phyloP scores from a whole-genome alignment of 371 early-diverging fungal genomes.

The Actinomortierella ambigua region DNA sequence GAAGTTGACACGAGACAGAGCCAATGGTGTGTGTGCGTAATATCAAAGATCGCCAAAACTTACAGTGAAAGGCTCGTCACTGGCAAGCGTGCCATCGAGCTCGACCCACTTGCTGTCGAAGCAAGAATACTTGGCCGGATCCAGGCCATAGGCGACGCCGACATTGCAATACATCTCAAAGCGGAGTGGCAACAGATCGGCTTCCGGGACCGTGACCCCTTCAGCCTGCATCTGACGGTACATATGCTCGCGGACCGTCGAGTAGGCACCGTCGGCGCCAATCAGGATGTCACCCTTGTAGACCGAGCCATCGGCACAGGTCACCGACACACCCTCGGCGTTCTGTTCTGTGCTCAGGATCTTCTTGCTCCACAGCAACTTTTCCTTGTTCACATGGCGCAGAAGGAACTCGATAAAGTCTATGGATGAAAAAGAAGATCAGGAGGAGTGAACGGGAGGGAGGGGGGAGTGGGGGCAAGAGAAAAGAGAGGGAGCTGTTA shows the following conservation, averaged over 20 bases:
- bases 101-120: too few species aligned
- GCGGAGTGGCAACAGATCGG: slow-evolving; percentile 8
- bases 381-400: slow-evolving; percentile 1
- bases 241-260: slow-evolving; percentile 7
- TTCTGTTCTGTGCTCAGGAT: slow-evolving; percentile 6
- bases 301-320: neutral
- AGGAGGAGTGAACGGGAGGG: too few species aligned
- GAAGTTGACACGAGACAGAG: too few species aligned
- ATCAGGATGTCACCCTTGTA: slow-evolving; percentile 6
- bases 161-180: neutral
- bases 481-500: too few species aligned
- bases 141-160: too few species aligned
- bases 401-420: slow-evolving; percentile 10
- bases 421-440: too few species aligned
- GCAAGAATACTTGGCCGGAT: too few species aligned
- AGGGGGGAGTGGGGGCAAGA: too few species aligned
- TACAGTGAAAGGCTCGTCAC: too few species aligned
- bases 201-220: slow-evolving; percentile 5
- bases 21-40: too few species aligned
- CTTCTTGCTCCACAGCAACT: slow-evolving; percentile 12
- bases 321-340: neutral
- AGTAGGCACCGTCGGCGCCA: slow-evolving; percentile 14
- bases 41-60: too few species aligned
- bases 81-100: too few species aligned
- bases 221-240: slow-evolving; percentile 7